Conservation (phyloP, 768 basidiomycete species). For the Podaxis sp. region DNA sequence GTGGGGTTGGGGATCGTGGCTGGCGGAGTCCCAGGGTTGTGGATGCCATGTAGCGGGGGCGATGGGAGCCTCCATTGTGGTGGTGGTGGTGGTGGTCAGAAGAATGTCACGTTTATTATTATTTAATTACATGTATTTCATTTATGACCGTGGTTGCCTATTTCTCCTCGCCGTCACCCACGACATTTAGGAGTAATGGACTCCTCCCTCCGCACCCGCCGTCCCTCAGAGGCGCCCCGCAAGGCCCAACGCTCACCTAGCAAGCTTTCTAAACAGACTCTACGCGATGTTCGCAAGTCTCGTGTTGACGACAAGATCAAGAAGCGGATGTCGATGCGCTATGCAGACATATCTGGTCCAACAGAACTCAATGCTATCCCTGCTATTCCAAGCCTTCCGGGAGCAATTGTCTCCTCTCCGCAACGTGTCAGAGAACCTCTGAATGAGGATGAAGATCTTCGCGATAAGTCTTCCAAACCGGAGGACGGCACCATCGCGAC, state of each 20-base stretch:
- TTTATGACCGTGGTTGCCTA: background rate
- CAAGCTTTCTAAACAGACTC: constrained; percentile 36
- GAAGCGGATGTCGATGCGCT: constrained; percentile 94
- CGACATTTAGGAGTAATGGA: constrained; percentile 39
- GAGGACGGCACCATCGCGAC: constrained; percentile 29
- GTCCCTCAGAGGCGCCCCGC: constrained; percentile 48
- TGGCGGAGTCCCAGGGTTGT: constrained; percentile 11
- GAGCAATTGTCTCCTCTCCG: constrained; percentile 13
- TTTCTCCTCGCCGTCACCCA: constrained; percentile 3
- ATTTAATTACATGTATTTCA: constrained; percentile 1
- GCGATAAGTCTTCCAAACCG: constrained; percentile 26
- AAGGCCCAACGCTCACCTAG: constrained; percentile 32
- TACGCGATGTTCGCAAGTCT: constrained; percentile 50
- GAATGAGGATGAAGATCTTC: constrained; percentile 47
- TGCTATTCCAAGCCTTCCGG: constrained; percentile 32
- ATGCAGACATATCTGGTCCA: constrained; percentile 81
- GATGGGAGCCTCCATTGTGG: constrained; percentile 13
- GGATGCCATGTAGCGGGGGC: constrained; percentile 8
- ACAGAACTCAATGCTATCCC: constrained; percentile 54
- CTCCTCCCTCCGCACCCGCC: constrained; percentile 46
- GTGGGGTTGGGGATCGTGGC: constrained; percentile 12
- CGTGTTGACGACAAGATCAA: constrained; percentile 88
- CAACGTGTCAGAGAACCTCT: constrained; percentile 22
- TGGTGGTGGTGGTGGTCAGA: constrained; percentile 16
- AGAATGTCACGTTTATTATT: constrained; percentile 14